Evolutionary conservation across 495 filamentous ascomycete genomes (phyloP).

Genomic region (Hypoxylon fragiforme): DNA sequence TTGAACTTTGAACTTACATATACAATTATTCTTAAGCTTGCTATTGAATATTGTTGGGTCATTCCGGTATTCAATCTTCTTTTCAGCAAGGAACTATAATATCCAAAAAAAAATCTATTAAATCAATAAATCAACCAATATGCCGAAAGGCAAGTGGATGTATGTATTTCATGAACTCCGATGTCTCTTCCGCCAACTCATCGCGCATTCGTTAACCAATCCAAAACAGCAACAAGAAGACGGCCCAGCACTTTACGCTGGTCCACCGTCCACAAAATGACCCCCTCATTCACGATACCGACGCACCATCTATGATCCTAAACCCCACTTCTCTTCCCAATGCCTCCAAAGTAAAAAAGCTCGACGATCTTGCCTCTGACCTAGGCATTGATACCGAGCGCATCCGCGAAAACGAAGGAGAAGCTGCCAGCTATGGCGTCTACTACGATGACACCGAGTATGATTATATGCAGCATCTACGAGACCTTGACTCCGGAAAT

Average conservation of each 20-base stretch:
- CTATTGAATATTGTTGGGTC: too few relatives aligned
- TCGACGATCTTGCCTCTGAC: constrained; percentile 75
- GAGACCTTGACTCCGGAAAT: constrained; percentile 65
- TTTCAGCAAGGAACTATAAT: too few relatives aligned
- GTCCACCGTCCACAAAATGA: constrained; percentile 97
- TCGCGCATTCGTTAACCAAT: too few relatives aligned
- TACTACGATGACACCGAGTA: constrained; percentile 88
- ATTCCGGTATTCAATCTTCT: too few relatives aligned
- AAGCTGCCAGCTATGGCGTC: constrained; percentile 91
- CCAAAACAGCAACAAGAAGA: constrained; percentile 84
- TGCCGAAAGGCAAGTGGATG: constrained; percentile 91
- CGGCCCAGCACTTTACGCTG: constrained; percentile 85
- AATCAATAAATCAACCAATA: constrained; percentile 46
- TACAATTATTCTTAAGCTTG: too few relatives aligned
- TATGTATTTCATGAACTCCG: constrained; percentile 51
- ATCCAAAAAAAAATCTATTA: not conserved
- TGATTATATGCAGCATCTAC: constrained; percentile 99
- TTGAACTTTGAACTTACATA: too few relatives aligned
- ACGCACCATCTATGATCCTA: constrained; percentile 81
- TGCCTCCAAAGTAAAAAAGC: constrained; percentile 62
- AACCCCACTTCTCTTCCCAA: constrained; percentile 53
- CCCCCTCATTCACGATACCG: constrained; percentile 85
- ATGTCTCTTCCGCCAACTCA: not conserved
- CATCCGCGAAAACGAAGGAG: constrained; percentile 88
- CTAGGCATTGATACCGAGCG: constrained; percentile 61